Evolutionary conservation across 768 basidiomycete genomes (phyloP).

Genomic region (Paxillus rubicundulus): DNA sequence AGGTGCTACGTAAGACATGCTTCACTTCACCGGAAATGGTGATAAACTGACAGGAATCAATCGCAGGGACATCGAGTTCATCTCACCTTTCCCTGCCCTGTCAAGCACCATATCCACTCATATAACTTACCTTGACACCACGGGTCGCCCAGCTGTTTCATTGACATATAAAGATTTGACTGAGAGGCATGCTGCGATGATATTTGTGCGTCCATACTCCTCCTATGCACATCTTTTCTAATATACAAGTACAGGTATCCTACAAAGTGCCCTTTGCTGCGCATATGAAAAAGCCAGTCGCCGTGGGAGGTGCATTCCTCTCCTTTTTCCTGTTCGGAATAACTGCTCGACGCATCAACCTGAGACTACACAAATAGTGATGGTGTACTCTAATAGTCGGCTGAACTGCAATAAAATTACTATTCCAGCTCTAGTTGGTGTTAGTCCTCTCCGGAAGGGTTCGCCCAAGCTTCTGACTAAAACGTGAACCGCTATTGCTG

Average conservation of each 20-base stretch:
- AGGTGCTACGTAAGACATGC: conserved; percentile 77
- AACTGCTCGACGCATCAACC: conserved; percentile 49
- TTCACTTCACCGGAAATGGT: conserved; percentile 11
- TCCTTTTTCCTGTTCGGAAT: conserved; percentile 56
- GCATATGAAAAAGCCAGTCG: conserved; percentile 84
- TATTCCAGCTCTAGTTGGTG: no score
- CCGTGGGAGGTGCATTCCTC: conserved; percentile 70
- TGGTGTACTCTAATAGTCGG: background rate
- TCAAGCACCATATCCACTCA: conserved; percentile 62
- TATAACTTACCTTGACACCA: conserved; percentile 88
- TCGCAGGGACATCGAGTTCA: conserved; percentile 71
- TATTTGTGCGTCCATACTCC: conserved; percentile 65
- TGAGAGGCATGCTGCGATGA: conserved; percentile 70
- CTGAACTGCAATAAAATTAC: background rate
- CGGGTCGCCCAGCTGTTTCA: conserved; percentile 77
- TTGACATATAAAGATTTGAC: conserved; percentile 75
- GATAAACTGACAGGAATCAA: conserved; percentile 6
- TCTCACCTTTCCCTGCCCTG: conserved; percentile 74
- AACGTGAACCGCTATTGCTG: no score
- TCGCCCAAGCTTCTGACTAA: no score
- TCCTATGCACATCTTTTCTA: conserved; percentile 6
- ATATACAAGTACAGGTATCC: conserved; percentile 58
- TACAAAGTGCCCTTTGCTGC: conserved; percentile 80
- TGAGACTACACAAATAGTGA: conserved; percentile 44
- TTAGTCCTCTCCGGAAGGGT: no score